Evolutionary conservation across 495 filamentous ascomycete genomes (phyloP).

Genomic region (Rostrohypoxylon terebratum): DNA sequence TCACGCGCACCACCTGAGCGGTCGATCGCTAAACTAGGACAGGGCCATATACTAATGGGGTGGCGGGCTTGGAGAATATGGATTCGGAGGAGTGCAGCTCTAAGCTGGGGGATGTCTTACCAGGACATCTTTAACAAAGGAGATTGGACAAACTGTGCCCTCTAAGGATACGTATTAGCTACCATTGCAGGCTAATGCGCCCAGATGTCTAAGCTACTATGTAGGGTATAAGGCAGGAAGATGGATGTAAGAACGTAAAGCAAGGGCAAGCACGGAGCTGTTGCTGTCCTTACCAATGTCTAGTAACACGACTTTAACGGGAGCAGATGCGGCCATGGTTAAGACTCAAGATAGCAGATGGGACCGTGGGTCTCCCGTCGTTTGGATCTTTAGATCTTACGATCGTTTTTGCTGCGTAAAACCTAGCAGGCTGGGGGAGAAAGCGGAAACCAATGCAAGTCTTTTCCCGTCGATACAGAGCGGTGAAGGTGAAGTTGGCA

Average conservation of each 20-base stretch:
- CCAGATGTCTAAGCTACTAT: slow-evolving; percentile 35
- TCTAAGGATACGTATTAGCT: slow-evolving; percentile 64
- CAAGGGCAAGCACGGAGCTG: slow-evolving; percentile 40
- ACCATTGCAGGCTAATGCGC: slow-evolving; percentile 51
- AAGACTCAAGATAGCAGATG: slow-evolving; percentile 44
- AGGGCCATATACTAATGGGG: slow-evolving; percentile 23
- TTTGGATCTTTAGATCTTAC: slow-evolving; percentile 34
- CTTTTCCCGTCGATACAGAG: slow-evolving; percentile 40
- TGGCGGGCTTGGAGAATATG: slow-evolving; percentile 21
- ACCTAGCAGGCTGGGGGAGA: slow-evolving; percentile 32
- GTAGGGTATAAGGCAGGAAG: slow-evolving; percentile 21
- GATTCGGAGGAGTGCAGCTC: slow-evolving; percentile 33
- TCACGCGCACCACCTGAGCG: slow-evolving; percentile 14
- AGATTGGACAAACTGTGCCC: slow-evolving; percentile 77
- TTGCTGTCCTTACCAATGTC: slow-evolving; percentile 61
- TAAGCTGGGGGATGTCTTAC: slow-evolving; percentile 59
- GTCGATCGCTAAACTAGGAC: slow-evolving; percentile 30
- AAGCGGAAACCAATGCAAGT: slow-evolving; percentile 38
- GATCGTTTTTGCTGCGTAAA: slow-evolving; percentile 20
- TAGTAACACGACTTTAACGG: slow-evolving; percentile 59
- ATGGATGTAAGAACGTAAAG: slow-evolving; percentile 16
- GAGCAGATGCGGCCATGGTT: slow-evolving; percentile 46
- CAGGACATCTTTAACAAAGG: slow-evolving; percentile 77
- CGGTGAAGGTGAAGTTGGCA: slow-evolving; percentile 37
- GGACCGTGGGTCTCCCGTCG: slow-evolving; percentile 34